Base-by-base conservation (phyloP, 2,329 filamentous ascomycete species). In the Rasamsonia emersonii region DNA sequence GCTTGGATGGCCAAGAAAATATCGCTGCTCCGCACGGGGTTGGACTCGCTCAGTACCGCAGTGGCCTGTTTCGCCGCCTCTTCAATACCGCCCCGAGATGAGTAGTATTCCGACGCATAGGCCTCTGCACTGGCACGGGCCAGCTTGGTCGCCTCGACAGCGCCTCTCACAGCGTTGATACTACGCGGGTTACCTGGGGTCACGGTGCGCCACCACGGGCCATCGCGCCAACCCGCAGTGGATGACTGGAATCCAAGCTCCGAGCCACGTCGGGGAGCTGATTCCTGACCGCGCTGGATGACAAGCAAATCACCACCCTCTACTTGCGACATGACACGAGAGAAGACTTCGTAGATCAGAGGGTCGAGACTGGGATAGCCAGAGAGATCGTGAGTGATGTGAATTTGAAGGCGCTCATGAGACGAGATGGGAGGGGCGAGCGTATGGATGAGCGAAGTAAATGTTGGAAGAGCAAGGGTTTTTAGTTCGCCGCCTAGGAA, bases 1-100 rank as follows among this genome's bases (percentile, higher is more conserved):
- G 91, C 86, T 62, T 98, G 91, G 19, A 98, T 79, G n/a, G 88
- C 77, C 18, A 98, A 70, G 71, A 98, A 98, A 41, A 98, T 83
- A 55, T 98, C 86, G 37, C 84, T 93, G 51, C 82, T 93, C 36
- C 91, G 77, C 9, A 93, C 86, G 0, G 91, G 89, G 56, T 95
- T 96, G 24, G 71, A 75, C 56, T 93, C 85, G 59, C 77, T 86
- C 24, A 93, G 62, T 2, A 79, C 73, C 57, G 93, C 79, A 0
- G 82, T 80, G 1, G 86, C 86, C 33, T 83, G 76, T 49, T 81
- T 77, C 39, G 84, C 83, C 16, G 86, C 88, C 46, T 77, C 73
- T 57, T 88, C 82, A 3, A 95, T 58, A 2, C 89, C 89, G 18
- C 88, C 89, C 39, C 75, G 71, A 3, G 77, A 61, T 1, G 79